phyloP scores from a whole-genome alignment of 331 rosid species.

The Quercus lobata region DNA sequence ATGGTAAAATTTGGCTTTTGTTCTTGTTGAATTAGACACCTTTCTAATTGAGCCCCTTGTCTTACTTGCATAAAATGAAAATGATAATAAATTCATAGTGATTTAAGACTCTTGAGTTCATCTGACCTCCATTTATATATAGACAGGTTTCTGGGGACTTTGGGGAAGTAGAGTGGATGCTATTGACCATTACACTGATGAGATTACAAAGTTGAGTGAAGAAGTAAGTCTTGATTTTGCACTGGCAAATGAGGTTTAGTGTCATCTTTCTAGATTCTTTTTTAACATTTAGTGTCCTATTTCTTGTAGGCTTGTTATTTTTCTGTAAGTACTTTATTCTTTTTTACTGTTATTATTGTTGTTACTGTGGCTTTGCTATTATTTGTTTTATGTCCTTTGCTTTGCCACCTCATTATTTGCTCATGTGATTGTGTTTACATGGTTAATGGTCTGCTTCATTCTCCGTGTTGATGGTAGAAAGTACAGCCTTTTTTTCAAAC shows the following conservation, averaged over 20 bases:
- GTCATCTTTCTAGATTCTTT: not conserved
- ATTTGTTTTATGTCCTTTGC: not conserved
- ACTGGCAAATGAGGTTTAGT: not conserved
- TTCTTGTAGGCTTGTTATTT: not conserved
- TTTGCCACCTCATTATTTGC: not conserved
- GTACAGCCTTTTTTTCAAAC: not conserved
- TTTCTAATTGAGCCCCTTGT: not conserved
- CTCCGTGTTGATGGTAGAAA: not conserved
- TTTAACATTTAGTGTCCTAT: not conserved
- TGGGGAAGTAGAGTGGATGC: constrained; percentile 69
- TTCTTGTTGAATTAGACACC: not conserved
- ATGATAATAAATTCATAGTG: not conserved
- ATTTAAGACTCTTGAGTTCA: constrained; percentile 27
- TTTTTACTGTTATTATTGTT: not conserved
- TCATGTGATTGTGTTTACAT: not conserved
- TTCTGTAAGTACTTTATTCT: not conserved
- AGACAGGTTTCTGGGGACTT: constrained; percentile 81
- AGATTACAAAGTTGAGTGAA: constrained; percentile 38
- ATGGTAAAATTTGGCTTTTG: not conserved
- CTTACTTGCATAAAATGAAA: not conserved
- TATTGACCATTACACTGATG: constrained; percentile 46
- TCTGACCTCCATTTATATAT: constrained; percentile 36
- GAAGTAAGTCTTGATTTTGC: constrained; percentile 48
- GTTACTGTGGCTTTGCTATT: not conserved
- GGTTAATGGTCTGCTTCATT: not conserved